phyloP scores from a whole-genome alignment of 441 rosid species.

The Populus hybrid region DNA sequence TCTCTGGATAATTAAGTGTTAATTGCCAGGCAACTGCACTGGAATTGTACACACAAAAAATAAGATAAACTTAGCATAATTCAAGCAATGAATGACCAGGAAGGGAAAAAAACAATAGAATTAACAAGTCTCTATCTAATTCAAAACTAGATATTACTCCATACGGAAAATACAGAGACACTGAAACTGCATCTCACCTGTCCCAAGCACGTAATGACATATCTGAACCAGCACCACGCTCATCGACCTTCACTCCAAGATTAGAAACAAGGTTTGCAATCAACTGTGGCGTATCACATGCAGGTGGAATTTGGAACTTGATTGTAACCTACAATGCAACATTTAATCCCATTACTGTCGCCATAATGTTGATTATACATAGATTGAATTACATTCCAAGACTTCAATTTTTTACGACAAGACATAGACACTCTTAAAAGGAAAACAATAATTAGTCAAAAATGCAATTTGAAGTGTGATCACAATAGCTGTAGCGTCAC shows the following conservation, averaged over 20 bases:
- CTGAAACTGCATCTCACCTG: conserved; percentile 39
- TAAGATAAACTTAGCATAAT: neutral
- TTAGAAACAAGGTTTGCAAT: conserved; percentile 76
- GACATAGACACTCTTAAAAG: neutral
- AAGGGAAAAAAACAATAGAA: no score
- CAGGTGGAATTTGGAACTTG: conserved; percentile 78
- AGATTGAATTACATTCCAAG: neutral
- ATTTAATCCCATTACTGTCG: neutral
- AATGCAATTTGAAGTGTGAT: neutral
- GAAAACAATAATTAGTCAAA: neutral
- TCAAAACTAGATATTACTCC: neutral
- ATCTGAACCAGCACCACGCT: conserved; percentile 72
- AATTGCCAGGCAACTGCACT: conserved; percentile 97
- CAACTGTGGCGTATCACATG: conserved; percentile 71
- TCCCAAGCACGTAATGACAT: conserved; percentile 90
- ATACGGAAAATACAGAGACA: neutral
- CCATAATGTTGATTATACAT: neutral
- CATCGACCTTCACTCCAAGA: conserved; percentile 73
- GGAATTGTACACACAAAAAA: conserved; percentile 25
- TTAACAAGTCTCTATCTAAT: neutral
- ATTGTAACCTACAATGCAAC: conserved; percentile 49
- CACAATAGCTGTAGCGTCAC: neutral
- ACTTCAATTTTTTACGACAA: neutral
- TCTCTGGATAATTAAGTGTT: conserved; percentile 54
- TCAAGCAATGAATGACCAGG: conserved; percentile 5